A percentile compares a stretch with the other conserved stretches of the same genome.
phyloP scores from a whole-genome alignment of 495 filamentous ascomycete species.

The Symbiotaphrina buchneri region DNA sequence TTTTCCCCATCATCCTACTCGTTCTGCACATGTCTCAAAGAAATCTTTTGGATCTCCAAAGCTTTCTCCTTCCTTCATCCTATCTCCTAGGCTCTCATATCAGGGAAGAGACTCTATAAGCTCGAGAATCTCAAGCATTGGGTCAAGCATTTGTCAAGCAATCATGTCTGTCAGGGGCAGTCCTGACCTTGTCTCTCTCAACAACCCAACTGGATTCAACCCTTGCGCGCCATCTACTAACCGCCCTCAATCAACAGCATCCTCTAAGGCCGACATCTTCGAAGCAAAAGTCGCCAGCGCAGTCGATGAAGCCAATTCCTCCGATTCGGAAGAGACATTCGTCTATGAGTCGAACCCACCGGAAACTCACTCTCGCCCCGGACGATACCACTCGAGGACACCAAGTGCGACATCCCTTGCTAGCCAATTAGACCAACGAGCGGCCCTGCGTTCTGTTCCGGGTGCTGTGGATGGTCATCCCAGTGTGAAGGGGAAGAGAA shows the following conservation, averaged over 20 bases:
- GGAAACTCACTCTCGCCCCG: slow-evolving; percentile 50
- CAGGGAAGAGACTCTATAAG: not conserved
- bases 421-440: slow-evolving; percentile 52
- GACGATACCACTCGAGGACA: slow-evolving; percentile 79
- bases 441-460: slow-evolving; percentile 33
- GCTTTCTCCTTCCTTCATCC: no score
- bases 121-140: not conserved
- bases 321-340: slow-evolving; percentile 94
- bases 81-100: not conserved
- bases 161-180: no score
- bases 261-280: slow-evolving; percentile 95
- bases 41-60: slow-evolving; percentile 1
- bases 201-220: slow-evolving; percentile 3
- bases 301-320: slow-evolving; percentile 79
- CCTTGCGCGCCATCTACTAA: not conserved
- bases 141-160: no score
- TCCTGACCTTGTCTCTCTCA: no score
- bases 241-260: slow-evolving; percentile 31
- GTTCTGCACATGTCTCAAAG: slow-evolving; percentile 1
- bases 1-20: slow-evolving; percentile 9
- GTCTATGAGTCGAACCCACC: slow-evolving; percentile 98
- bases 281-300: slow-evolving; percentile 90
- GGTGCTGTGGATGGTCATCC: slow-evolving; percentile 42
- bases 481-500: slow-evolving; percentile 58
- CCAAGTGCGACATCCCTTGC: slow-evolving; percentile 84